Conservation (phyloP, 306 rosid genomes). For the Malus sylvestris region DNA sequence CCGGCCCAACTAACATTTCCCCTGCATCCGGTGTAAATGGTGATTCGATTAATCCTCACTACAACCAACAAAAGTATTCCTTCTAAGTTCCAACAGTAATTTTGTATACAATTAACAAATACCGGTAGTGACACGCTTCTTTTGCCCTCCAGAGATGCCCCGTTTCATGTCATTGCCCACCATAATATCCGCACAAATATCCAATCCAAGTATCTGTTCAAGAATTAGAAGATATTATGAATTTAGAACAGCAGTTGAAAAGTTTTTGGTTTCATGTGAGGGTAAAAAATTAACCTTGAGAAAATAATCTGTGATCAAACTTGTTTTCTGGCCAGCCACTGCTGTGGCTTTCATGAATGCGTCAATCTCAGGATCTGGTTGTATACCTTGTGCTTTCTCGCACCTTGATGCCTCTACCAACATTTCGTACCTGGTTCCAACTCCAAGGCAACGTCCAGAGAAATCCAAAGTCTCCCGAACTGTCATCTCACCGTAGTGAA, state of each 20-base stretch:
- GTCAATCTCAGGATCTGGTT: slow-evolving; percentile 74
- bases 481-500: slow-evolving; percentile 81
- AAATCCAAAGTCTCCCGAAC: slow-evolving; percentile 72
- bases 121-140: slow-evolving; percentile 71
- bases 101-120: not conserved
- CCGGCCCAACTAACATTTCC: slow-evolving; percentile 77
- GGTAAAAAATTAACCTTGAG: slow-evolving; percentile 50
- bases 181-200: slow-evolving; percentile 59
- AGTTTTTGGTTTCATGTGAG: not conserved
- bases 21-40: slow-evolving; percentile 33
- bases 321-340: slow-evolving; percentile 56
- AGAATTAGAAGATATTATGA: slow-evolving; percentile 18
- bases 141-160: slow-evolving; percentile 79
- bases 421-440: slow-evolving; percentile 57
- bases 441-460: slow-evolving; percentile 62
- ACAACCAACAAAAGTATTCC: not conserved
- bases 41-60: not conserved
- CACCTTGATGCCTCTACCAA: slow-evolving; percentile 40
- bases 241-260: not conserved
- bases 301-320: slow-evolving; percentile 64
- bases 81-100: not conserved
- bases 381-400: slow-evolving; percentile 45
- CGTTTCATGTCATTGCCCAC: slow-evolving; percentile 79
- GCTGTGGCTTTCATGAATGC: slow-evolving; percentile 89
- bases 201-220: slow-evolving; percentile 69